phyloP scores from a whole-genome alignment of 2,329 filamentous ascomycete species.

The Pyrenophora teres region DNA sequence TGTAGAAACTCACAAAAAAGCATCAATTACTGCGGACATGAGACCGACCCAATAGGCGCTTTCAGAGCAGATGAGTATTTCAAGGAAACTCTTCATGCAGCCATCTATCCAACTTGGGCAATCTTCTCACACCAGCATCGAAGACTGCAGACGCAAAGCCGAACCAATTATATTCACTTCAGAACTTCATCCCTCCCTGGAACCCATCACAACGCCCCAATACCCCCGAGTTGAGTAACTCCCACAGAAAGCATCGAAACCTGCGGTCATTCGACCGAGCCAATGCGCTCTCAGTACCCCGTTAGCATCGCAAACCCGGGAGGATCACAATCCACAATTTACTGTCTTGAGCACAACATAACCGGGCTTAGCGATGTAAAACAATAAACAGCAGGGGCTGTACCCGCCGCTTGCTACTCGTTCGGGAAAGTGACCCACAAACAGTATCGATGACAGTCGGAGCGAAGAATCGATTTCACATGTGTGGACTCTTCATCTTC shows the following conservation, averaged over 20 bases:
- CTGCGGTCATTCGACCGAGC: background rate
- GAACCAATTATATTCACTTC: background rate
- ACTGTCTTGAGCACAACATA: too few species aligned
- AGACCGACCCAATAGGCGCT: background rate
- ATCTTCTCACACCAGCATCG: background rate
- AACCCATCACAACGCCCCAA: background rate
- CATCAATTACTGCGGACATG: too few species aligned
- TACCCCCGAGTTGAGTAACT: background rate
- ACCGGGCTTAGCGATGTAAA: too few species aligned
- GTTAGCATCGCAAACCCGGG: too few species aligned
- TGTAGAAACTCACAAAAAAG: background rate
- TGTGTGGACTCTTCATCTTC: background rate
- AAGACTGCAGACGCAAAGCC: background rate
- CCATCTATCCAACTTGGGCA: background rate
- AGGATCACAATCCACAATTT: too few species aligned
- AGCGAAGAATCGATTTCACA: too few species aligned
- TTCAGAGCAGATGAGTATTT: too few species aligned
- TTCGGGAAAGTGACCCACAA: too few species aligned
- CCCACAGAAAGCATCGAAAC: background rate
- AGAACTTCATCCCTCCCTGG: background rate
- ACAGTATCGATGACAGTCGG: too few species aligned
- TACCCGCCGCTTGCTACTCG: too few species aligned
- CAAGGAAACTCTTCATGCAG: background rate
- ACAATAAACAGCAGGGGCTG: too few species aligned
- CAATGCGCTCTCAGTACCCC: background rate